phyloP scores from a whole-genome alignment of 2,329 filamentous ascomycete genomes.

The Exophiala lecanii-corni region DNA sequence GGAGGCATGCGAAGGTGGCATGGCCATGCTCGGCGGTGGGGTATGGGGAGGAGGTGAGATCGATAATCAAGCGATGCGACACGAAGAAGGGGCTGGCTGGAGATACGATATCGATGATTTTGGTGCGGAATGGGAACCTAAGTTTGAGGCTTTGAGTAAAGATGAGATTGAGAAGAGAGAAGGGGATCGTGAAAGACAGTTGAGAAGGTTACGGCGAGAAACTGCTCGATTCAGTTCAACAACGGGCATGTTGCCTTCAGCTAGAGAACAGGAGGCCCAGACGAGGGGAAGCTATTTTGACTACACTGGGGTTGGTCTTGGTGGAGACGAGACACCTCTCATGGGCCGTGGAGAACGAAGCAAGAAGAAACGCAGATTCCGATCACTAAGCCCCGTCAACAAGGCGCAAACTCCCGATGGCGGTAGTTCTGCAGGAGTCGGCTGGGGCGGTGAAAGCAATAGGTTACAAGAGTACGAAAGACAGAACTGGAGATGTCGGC shows the following conservation, averaged over 20 bases:
- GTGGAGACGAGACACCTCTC: slow-evolving; percentile 58
- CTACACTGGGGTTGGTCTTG: slow-evolving; percentile 41
- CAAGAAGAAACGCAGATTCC: slow-evolving; percentile 91
- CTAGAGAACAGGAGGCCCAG: slow-evolving; percentile 62
- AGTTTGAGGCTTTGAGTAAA: slow-evolving; percentile 75
- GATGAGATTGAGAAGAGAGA: slow-evolving; percentile 98
- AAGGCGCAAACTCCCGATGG: slow-evolving; percentile 66
- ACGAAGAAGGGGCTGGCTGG: slow-evolving; percentile 80
- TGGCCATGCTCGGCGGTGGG: slow-evolving; percentile 57
- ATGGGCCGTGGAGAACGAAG: slow-evolving; percentile 89
- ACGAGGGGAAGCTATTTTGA: slow-evolving; percentile 56
- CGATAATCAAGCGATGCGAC: slow-evolving; percentile 80
- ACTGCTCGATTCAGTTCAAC: slow-evolving; percentile 89
- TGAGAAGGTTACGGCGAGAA: slow-evolving; percentile 79
- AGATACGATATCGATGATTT: slow-evolving; percentile 89
- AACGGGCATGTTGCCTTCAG: slow-evolving; percentile 60
- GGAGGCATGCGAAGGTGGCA: slow-evolving; percentile 88
- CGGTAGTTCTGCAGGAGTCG: slow-evolving; percentile 55
- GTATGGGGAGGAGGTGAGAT: slow-evolving; percentile 63
- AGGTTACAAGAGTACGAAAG: slow-evolving; percentile 68
- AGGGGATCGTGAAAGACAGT: slow-evolving; percentile 86
- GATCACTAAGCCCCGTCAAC: slow-evolving; percentile 78
- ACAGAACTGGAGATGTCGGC: slow-evolving; percentile 76
- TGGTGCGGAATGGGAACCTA: slow-evolving; percentile 77
- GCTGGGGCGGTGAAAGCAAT: slow-evolving; percentile 63